phyloP scores from a whole-genome alignment of 179 eudicot genomes.

The Carnegiea gigantea region DNA sequence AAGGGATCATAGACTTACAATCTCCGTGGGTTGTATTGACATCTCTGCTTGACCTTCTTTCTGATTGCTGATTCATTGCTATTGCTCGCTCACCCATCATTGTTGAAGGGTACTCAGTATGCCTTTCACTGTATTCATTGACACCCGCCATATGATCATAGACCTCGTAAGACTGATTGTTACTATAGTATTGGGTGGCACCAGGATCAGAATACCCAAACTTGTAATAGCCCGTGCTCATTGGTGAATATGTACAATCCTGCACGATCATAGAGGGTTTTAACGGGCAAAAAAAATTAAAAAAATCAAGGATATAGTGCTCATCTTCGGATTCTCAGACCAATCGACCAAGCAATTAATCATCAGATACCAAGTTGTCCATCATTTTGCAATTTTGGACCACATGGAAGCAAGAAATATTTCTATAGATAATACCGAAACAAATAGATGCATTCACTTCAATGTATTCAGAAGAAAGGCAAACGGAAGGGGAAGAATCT shows the following conservation, averaged over 20 bases:
- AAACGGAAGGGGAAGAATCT: background rate
- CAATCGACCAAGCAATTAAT: background rate
- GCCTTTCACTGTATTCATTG: conserved; percentile 49
- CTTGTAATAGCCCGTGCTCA: conserved; percentile 61
- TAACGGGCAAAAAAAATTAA: background rate
- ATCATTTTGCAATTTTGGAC: background rate
- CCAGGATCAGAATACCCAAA: conserved; percentile 71
- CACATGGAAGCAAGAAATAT: background rate
- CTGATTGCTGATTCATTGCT: conserved; percentile 42
- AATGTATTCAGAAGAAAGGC: background rate
- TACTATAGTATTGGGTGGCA: conserved; percentile 57
- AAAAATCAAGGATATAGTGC: background rate
- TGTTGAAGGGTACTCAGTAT: conserved; percentile 41
- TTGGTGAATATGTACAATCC: conserved; percentile 66
- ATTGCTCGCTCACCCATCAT: conserved; percentile 43
- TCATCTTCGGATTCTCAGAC: background rate
- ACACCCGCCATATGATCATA: conserved; percentile 38
- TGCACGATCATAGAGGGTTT: conserved; percentile 31
- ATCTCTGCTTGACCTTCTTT: conserved; percentile 37
- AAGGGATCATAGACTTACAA: conserved; percentile 46
- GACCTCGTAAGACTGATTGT: conserved; percentile 44
- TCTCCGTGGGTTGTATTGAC: conserved; percentile 40
- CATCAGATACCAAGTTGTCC: background rate
- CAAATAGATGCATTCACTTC: background rate
- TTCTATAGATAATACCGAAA: background rate